Percentiles rank a stretch among this genome's conserved stretches.
These are phyloP conservation scores for Alisma plantagoaquatica DNA, from an alignment of 106 monocot species.

Conservation along the genomic window DNA sequence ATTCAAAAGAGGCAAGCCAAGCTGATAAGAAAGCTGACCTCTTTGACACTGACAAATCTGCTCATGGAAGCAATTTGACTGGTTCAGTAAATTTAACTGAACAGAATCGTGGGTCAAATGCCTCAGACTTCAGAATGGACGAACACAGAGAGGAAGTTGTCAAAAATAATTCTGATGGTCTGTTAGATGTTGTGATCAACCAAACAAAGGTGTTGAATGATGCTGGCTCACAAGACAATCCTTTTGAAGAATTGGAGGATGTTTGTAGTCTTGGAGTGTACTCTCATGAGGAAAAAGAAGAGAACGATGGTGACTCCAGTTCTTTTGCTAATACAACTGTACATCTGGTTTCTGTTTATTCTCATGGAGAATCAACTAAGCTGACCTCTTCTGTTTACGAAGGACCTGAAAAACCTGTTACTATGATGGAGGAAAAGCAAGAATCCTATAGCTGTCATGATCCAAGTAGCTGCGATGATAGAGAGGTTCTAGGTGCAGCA, in stretches of 20 bases:
- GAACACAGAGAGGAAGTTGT: slow-evolving; percentile 15
- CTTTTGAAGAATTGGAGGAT: slow-evolving; percentile 6
- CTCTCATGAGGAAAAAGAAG: slow-evolving; percentile 4
- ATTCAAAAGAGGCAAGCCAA: too few relatives aligned
- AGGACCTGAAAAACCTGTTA: slow-evolving; percentile 6
- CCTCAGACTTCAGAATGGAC: slow-evolving; percentile 12
- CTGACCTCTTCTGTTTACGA: too few relatives aligned
- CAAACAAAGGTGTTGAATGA: slow-evolving; percentile 29
- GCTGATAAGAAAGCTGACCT: too few relatives aligned
- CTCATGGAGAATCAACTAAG: too few relatives aligned
- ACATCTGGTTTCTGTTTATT: too few relatives aligned
- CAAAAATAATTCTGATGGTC: slow-evolving; percentile 42
- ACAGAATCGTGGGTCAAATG: too few relatives aligned
- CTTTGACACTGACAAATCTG: too few relatives aligned
- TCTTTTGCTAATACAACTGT: too few relatives aligned
- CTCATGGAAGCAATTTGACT: not conserved
- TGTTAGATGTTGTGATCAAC: slow-evolving; percentile 39
- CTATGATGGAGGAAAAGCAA: slow-evolving; percentile 20
- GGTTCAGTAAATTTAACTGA: slow-evolving; percentile 13
- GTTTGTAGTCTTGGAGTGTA: not conserved
- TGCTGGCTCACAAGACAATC: slow-evolving; percentile 10
- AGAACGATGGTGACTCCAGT: slow-evolving; percentile 7
- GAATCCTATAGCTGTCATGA: slow-evolving; percentile 2
- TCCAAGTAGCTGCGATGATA: slow-evolving; percentile 6
- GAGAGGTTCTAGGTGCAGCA: too few relatives aligned